phyloP scores from a whole-genome alignment of 805 yeast genomes.

The Candida andamanensis region DNA sequence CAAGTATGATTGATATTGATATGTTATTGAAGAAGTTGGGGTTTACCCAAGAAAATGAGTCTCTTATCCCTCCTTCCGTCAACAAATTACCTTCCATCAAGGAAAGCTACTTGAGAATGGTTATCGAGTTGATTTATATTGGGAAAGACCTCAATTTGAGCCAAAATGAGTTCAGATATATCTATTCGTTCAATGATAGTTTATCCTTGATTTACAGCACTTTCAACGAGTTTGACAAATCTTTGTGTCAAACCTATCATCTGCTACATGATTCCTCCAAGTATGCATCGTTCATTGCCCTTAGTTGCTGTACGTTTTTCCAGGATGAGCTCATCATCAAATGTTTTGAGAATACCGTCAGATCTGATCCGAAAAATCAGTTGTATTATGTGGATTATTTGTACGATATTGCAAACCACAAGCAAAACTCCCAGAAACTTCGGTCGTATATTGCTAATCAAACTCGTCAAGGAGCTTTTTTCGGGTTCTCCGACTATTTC shows the following conservation, averaged over 20 bases:
- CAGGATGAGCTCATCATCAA: slow-evolving; percentile 37
- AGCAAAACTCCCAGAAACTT: slow-evolving; percentile 16
- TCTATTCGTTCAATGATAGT: slow-evolving; percentile 30
- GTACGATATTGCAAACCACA: slow-evolving; percentile 15
- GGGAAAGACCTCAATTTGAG: slow-evolving; percentile 13
- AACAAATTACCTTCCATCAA: slow-evolving; percentile 18
- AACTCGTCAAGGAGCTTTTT: slow-evolving; percentile 26
- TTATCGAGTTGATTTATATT: slow-evolving; percentile 46
- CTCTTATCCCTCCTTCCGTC: slow-evolving; percentile 46
- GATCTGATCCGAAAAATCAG: slow-evolving; percentile 27
- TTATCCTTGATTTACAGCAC: slow-evolving; percentile 26
- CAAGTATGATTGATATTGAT: slow-evolving; percentile 51
- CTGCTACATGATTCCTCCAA: slow-evolving; percentile 17
- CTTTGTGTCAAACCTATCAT: slow-evolving; percentile 19
- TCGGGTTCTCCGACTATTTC: slow-evolving; percentile 31
- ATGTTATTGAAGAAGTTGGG: slow-evolving; percentile 45
- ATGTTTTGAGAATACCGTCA: slow-evolving; percentile 34
- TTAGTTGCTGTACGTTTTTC: slow-evolving; percentile 27
- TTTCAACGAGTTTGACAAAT: slow-evolving; percentile 36
- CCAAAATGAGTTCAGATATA: slow-evolving; percentile 19
- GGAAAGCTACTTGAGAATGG: slow-evolving; percentile 52
- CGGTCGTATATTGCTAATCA: slow-evolving; percentile 17
- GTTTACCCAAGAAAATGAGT: slow-evolving; percentile 30
- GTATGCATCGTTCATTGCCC: slow-evolving; percentile 21
- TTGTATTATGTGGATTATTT: slow-evolving; percentile 36